These are phyloP conservation scores for Aleurites moluccanus DNA, from an alignment of 441 rosid genomes.

Conservation along the genomic window DNA sequence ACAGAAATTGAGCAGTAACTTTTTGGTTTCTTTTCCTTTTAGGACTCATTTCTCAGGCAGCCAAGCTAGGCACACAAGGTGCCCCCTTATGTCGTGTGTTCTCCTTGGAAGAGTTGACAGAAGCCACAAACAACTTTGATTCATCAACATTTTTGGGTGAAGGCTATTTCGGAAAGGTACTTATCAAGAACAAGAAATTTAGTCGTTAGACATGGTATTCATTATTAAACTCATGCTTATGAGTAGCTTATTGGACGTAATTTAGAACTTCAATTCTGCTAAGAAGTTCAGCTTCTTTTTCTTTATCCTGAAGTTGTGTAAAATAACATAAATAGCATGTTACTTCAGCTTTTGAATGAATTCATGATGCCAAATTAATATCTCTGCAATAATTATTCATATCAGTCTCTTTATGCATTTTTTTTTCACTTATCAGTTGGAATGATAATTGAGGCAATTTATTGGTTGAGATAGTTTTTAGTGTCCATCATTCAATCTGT, in stretches of 20 bases:
- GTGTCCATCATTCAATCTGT: slow-evolving; percentile 8
- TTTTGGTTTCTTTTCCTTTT: slow-evolving; percentile 24
- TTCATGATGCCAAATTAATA: neutral
- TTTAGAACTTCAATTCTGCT: neutral
- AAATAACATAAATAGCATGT: neutral
- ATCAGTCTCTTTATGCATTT: neutral
- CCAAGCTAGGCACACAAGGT: slow-evolving; percentile 70
- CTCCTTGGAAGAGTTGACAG: slow-evolving; percentile 76
- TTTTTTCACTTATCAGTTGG: neutral
- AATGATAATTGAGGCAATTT: neutral
- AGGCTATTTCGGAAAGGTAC: slow-evolving; percentile 85
- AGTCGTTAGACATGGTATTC: neutral
- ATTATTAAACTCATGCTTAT: neutral
- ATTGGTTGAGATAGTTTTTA: slow-evolving; percentile 1
- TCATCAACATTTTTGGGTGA: slow-evolving; percentile 68
- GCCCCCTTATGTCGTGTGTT: slow-evolving; percentile 49
- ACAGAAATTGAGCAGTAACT: neutral
- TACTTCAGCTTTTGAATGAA: neutral
- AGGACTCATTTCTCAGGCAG: slow-evolving; percentile 85
- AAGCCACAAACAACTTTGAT: slow-evolving; percentile 75
- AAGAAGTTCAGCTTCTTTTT: neutral
- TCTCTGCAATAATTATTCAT: neutral
- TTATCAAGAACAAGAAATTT: slow-evolving; percentile 3
- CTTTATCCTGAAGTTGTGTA: neutral
- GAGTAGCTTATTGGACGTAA: neutral